Evolutionary conservation across 768 basidiomycete genomes (phyloP), one percentile per base, ranked within the genome.

Genomic region (Lentinus brumalis): DNA sequence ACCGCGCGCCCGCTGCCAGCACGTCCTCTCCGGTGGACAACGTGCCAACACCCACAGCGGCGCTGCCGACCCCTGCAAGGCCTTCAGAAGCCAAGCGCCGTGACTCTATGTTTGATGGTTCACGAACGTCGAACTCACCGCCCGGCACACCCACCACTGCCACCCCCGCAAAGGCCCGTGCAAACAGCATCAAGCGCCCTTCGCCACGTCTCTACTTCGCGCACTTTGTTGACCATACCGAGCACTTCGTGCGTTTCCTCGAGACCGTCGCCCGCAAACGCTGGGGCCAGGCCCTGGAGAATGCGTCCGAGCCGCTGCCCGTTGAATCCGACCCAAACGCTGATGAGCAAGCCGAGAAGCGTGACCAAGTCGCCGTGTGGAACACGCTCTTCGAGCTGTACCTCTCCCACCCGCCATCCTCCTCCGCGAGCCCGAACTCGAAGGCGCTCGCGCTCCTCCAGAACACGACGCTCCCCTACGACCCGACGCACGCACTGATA

Each of bases 331-430:
- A 67, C 26, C 56, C 62, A 11, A 62, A 69, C 50, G 52, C 67
- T 2, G 84, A 84, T 42, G 82, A 83, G 52, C 76, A 78, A 31
- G 70, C 73, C 0, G 90, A 91, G 61, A 79, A 77, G 67, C 72
- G 73, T 9, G 92, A 96, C 69, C 93, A 94, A 68, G 79, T 83
- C 9, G 89, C 94, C 0, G 87, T 98, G 3, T 98, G 96, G 96
- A 97, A 96, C 75, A 98, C 96, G 10, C 79, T 98, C 2, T 77
- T 98, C 60, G 96, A 99, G 74, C 82, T 99, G 11, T 98, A 98
- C 72, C 82, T 99, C 47, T 83, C 87, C 8, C 71, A 81, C 39
- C 81, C 83, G n/a, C 70, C 71, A 32, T 65, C 70, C 18, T 65
- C 57, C 39, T 76, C 41, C 31, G 70, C 60, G 3, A 66, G 67